Evolutionary conservation across 805 yeast genomes (phyloP).

Genomic region (Wickerhamomyces mucosus): DNA sequence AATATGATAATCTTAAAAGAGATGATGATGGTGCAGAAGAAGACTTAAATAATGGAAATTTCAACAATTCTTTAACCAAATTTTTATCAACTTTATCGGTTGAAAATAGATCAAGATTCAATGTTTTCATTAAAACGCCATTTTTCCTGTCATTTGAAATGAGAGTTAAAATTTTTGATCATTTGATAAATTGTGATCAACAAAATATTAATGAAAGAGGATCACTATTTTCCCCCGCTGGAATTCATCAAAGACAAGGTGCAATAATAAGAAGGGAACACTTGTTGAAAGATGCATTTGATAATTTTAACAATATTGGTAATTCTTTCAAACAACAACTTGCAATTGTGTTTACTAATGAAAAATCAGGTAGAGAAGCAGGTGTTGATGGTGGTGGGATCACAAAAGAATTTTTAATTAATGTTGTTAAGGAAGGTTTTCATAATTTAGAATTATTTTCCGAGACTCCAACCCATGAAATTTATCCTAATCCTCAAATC

Average conservation of each 20-base stretch:
- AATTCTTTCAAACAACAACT: constrained; percentile 47
- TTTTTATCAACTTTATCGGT: constrained; percentile 7
- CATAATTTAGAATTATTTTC: constrained; percentile 27
- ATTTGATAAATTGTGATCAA: constrained; percentile 48
- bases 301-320: constrained; percentile 45
- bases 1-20: constrained; percentile 31
- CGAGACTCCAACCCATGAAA: constrained; percentile 41
- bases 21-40: constrained; percentile 15
- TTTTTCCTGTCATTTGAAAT: constrained; percentile 70
- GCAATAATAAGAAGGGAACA: constrained; percentile 62
- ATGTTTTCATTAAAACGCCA: constrained; percentile 56
- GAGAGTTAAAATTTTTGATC: constrained; percentile 66
- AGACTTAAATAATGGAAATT: constrained; percentile 13
- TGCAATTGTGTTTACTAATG: constrained; percentile 58
- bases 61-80: background rate
- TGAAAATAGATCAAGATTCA: constrained; percentile 25
- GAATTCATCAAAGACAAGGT: constrained; percentile 15
- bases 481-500: constrained; percentile 66
- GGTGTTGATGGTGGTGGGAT: constrained; percentile 98
- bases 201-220: constrained; percentile 6
- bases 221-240: too few species aligned
- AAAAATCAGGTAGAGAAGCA: constrained; percentile 70
- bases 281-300: constrained; percentile 67
- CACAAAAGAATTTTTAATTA: constrained; percentile 81
- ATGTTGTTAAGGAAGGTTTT: constrained; percentile 64